A percentile compares a stretch with the other conserved stretches of the same genome.
Evolutionary conservation across 192 early-diverging fungal genomes (phyloP).

Genomic region (Gonapodya sp.): DNA sequence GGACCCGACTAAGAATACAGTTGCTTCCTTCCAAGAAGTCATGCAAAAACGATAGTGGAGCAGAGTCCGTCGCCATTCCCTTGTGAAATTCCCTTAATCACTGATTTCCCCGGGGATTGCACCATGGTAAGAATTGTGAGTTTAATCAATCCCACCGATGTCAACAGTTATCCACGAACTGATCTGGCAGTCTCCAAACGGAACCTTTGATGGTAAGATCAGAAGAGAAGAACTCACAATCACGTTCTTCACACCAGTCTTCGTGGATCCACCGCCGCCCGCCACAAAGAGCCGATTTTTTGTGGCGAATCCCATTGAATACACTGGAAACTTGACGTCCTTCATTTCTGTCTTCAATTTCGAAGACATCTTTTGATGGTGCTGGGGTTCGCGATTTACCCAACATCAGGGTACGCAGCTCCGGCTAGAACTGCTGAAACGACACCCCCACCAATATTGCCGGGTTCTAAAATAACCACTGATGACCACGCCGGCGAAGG

Average conservation of each 20-base stretch:
- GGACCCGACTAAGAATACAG: too few relatives aligned
- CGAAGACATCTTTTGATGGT: not conserved
- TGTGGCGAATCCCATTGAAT: constrained; percentile 14
- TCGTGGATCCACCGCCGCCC: constrained; percentile 13
- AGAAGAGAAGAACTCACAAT: constrained; percentile 2
- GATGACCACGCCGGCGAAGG: not conserved
- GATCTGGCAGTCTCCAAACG: too few relatives aligned
- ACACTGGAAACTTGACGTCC: constrained; percentile 11
- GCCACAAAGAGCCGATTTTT: constrained; percentile 13
- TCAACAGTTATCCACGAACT: not conserved
- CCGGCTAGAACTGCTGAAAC: too few relatives aligned
- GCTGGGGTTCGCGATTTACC: too few relatives aligned
- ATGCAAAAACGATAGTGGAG: too few relatives aligned
- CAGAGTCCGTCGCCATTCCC: too few relatives aligned
- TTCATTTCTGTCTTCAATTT: not conserved
- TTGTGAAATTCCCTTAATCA: too few relatives aligned
- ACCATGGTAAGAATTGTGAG: too few relatives aligned
- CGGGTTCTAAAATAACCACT: not conserved
- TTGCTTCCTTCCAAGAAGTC: too few relatives aligned
- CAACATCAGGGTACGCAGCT: too few relatives aligned
- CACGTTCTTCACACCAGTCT: constrained; percentile 13
- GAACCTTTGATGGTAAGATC: not conserved
- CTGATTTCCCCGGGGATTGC: too few relatives aligned
- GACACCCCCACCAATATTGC: not conserved
- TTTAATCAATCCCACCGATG: too few relatives aligned